Conservation (phyloP, 192 early-diverging fungal genomes). For the Gamsiella multidivaricata region DNA sequence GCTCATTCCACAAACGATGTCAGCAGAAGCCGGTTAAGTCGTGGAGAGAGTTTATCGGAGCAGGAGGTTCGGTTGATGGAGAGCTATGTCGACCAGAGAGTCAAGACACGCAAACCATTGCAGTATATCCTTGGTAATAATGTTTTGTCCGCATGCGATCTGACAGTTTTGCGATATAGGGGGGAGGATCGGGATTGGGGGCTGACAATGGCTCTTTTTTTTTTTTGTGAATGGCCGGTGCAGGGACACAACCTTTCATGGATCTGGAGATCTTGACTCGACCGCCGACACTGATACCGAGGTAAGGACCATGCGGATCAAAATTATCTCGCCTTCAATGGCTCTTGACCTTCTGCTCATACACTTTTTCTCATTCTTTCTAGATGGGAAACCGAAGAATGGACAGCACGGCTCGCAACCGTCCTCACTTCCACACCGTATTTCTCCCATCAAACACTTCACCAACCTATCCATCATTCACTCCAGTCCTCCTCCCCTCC, state of each 20-base stretch:
- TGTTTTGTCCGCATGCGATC: neutral
- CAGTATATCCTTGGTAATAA: slow-evolving; percentile 88
- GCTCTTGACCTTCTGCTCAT: neutral
- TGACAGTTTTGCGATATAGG: neutral
- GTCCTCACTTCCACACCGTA: slow-evolving; percentile 47
- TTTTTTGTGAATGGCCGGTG: neutral
- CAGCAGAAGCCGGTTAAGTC: neutral
- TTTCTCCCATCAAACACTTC: neutral
- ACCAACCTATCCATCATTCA: neutral
- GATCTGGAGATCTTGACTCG: slow-evolving; percentile 75
- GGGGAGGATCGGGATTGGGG: too few species aligned
- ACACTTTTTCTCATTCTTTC: neutral
- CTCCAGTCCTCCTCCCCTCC: neutral
- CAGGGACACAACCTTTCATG: slow-evolving; percentile 86
- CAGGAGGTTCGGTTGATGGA: slow-evolving; percentile 49
- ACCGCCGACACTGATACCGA: slow-evolving; percentile 87
- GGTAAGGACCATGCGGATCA: slow-evolving; percentile 52
- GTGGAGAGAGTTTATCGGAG: slow-evolving; percentile 2
- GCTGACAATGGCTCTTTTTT: too few species aligned
- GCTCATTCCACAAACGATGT: too few species aligned
- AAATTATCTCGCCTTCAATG: neutral
- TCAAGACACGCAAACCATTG: slow-evolving; percentile 79
- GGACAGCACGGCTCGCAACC: slow-evolving; percentile 71
- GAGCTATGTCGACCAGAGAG: slow-evolving; percentile 64
- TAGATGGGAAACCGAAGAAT: slow-evolving; percentile 96